These are phyloP conservation scores for Zoysia japonica DNA, from an alignment of 176 grass and related monocot genomes.

Conservation along the genomic window DNA sequence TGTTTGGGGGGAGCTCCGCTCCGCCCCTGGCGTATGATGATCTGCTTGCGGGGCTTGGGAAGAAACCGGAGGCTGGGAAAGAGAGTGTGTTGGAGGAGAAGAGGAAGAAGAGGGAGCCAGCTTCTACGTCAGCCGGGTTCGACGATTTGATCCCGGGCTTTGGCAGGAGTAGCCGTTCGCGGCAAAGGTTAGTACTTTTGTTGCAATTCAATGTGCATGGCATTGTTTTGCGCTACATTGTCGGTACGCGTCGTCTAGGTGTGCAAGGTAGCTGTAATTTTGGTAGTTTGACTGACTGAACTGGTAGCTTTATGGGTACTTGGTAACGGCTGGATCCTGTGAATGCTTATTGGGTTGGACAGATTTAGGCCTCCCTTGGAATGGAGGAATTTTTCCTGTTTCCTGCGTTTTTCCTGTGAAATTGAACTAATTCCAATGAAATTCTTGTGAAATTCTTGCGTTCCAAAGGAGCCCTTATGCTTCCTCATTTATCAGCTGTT, in stretches of 20 bases:
- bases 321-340: neutral
- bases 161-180: slow-evolving; percentile 41
- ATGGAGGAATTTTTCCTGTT: no score
- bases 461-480: neutral
- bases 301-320: slow-evolving; percentile 6
- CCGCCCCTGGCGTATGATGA: slow-evolving; percentile 59
- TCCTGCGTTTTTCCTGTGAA: no score
- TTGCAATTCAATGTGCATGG: neutral
- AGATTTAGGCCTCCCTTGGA: neutral
- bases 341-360: slow-evolving; percentile 17
- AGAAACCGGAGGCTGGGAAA: slow-evolving; percentile 20
- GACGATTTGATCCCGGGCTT: slow-evolving; percentile 86
- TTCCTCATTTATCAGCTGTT: slow-evolving; percentile 10
- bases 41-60: slow-evolving; percentile 64
- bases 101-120: slow-evolving; percentile 41
- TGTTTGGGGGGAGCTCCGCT: slow-evolving; percentile 45
- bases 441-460: no score
- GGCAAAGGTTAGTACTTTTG: slow-evolving; percentile 35
- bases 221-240: neutral
- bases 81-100: slow-evolving; percentile 24
- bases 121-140: slow-evolving; percentile 46
- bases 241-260: neutral
- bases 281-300: slow-evolving; percentile 11
- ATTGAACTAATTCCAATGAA: no score
- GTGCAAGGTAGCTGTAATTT: neutral